Base-by-base conservation (phyloP, 805 yeast genomes). In the Millerozyma acaciae region DNA sequence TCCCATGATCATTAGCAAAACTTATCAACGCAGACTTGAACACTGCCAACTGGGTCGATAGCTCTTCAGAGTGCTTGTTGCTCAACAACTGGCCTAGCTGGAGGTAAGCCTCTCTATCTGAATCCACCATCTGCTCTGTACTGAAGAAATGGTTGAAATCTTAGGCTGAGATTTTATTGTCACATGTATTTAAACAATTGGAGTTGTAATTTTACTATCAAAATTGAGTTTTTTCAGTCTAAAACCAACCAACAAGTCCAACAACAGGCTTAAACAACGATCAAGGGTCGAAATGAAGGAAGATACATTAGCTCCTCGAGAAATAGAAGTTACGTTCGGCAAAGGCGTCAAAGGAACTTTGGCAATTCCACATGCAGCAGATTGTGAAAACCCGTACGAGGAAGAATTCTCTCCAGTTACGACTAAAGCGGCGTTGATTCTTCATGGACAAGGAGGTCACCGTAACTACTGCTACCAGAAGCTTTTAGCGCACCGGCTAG, bases 361-460 rank as follows among this genome's bases (percentile, higher is more conserved):
- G 8, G 58, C 71, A 8, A 44, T 66, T 2, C 72, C 72, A 16
- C 65, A 54, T 25, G 37, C 64, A 0, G 55, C 35, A 3, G 55
- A 51, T 27, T 38, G 41, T 1, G 53, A 47, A 6, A 40, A 50
- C 30, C 52, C 51, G 7, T 48, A 45, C 34, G 45, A 38, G 20
- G 47, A 46, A 7, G 59, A 56, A 1, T 48, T 42, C 28, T 60
- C 62, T 6, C 71, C 72, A 3, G 52, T 68, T 5, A 69, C 74
- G 5, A 69, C 63, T 37, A 68, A 73, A 38, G 65, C 73, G 24
- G 86, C 80, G 0, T 51, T 88, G 5, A 50, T 88, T 12, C 44
- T 78, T n/a, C 97, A 89, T 53, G 97, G 97, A 1, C 82, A 75
- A 40, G 89, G 80, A 1, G 94, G 95, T 0, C 94, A 89, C 52